A percentile compares a stretch with the other conserved stretches of the same genome.
Conservation (phyloP, 305 asterid genomes). For the Fraxinus latifolia region DNA sequence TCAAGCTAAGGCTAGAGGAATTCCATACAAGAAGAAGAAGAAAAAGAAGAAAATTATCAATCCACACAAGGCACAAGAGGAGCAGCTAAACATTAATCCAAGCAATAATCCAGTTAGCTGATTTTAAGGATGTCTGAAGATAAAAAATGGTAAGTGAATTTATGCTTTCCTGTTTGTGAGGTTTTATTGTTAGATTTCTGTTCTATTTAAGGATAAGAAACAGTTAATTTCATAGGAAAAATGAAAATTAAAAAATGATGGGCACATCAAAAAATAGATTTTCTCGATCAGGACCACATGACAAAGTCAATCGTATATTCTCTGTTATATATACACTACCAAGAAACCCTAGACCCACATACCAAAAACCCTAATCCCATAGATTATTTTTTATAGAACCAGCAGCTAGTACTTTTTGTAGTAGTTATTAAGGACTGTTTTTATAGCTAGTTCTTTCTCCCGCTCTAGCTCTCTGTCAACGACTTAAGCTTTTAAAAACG, state of each 20-base stretch:
- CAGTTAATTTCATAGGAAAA: background rate
- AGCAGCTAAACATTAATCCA: conserved; percentile 35
- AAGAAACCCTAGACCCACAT: conserved; percentile 55
- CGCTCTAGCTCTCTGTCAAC: conserved; percentile 25
- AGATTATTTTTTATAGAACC: conserved; percentile 16
- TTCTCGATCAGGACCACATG: conserved; percentile 46
- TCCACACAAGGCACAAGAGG: conserved; percentile 27
- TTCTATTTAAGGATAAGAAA: conserved; percentile 3
- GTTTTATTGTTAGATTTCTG: conserved; percentile 2
- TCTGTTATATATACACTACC: background rate
- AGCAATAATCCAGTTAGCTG: conserved; percentile 31
- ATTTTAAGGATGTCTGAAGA: background rate
- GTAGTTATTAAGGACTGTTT: background rate
- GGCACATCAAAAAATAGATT: background rate
- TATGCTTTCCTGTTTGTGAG: conserved; percentile 9
- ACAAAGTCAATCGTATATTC: conserved; percentile 31
- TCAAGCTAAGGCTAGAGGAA: conserved; percentile 83
- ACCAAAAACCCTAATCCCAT: conserved; percentile 40
- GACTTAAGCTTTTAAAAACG: background rate
- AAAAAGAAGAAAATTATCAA: conserved; percentile 44
- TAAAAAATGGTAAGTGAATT: conserved; percentile 23
- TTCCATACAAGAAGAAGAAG: conserved; percentile 76
- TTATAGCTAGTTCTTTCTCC: conserved; percentile 3
- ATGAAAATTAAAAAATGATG: background rate
- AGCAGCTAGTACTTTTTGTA: background rate